Percentiles rank a stretch among this genome's conserved stretches.
Evolutionary conservation across 78 protist genomes (phyloP).

Genomic region (Tieghemostelium lacteum): DNA sequence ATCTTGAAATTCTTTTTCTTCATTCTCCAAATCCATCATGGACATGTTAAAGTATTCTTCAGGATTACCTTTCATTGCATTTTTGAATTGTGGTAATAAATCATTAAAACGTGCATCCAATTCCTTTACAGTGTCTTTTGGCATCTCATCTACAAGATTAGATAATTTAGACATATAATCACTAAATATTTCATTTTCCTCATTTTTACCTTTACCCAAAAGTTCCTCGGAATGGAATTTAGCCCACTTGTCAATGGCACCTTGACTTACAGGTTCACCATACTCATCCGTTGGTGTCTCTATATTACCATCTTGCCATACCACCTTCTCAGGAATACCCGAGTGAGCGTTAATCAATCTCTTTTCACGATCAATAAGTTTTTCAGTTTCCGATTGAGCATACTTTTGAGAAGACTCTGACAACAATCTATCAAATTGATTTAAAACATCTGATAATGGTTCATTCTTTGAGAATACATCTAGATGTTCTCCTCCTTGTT

Average conservation of each 20-base stretch:
- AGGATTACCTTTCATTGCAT: neutral
- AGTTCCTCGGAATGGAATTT: constrained; percentile 35
- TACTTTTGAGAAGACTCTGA: neutral
- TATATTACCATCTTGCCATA: constrained; percentile 35
- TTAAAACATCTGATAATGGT: constrained; percentile 4
- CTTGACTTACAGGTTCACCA: constrained; percentile 63
- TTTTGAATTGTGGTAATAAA: constrained; percentile 8
- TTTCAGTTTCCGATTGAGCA: neutral
- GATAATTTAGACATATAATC: constrained; percentile 1
- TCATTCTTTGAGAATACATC: neutral
- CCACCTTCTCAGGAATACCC: constrained; percentile 19
- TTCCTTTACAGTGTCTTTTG: neutral
- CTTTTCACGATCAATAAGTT: constrained; percentile 31
- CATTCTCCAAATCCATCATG: constrained; percentile 22
- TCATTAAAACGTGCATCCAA: constrained; percentile 1
- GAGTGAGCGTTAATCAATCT: constrained; percentile 16
- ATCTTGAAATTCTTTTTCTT: neutral
- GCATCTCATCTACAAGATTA: neutral
- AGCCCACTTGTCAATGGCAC: constrained; percentile 43
- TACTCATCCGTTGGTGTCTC: constrained; percentile 8
- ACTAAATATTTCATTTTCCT: constrained; percentile 30
- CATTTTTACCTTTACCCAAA: neutral
- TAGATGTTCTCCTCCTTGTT: neutral
- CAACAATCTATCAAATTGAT: constrained; percentile 22
- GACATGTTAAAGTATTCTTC: constrained; percentile 12